Evolutionary conservation across 2,329 filamentous ascomycete species (phyloP).

Genomic region (Sclerotinia minor): DNA sequence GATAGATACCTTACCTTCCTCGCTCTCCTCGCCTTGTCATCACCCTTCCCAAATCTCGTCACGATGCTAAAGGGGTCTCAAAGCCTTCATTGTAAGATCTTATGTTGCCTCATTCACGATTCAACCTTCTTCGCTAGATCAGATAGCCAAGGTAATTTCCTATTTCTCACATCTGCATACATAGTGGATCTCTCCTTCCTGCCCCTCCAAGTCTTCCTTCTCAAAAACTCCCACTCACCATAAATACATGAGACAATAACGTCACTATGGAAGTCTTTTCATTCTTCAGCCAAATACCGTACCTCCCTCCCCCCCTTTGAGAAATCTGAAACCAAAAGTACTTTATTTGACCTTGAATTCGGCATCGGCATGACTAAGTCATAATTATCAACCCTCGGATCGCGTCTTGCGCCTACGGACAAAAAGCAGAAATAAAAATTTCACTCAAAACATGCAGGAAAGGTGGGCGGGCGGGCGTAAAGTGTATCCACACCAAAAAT

Average conservation of each 20-base stretch:
- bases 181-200: background rate
- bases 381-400: background rate
- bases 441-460: background rate
- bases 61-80: slow-evolving; percentile 1
- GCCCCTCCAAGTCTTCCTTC: background rate
- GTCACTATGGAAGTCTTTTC: background rate
- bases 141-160: background rate
- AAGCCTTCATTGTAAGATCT: background rate
- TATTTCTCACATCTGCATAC: slow-evolving; percentile 6
- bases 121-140: background rate
- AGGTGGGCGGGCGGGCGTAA: background rate
- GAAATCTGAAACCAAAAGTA: background rate
- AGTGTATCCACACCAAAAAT: slow-evolving; percentile 8
- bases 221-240: background rate
- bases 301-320: background rate
- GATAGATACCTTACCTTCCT: background rate
- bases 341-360: background rate
- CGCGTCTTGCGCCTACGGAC: slow-evolving; percentile 12
- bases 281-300: background rate
- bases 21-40: background rate
- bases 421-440: background rate
- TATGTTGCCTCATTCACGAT: background rate
- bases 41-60: background rate
- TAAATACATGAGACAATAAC: background rate
- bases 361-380: background rate